These are phyloP conservation scores for Eutypella sp. DNA, from an alignment of 2,329 filamentous ascomycete species.

Conservation along the genomic window DNA sequence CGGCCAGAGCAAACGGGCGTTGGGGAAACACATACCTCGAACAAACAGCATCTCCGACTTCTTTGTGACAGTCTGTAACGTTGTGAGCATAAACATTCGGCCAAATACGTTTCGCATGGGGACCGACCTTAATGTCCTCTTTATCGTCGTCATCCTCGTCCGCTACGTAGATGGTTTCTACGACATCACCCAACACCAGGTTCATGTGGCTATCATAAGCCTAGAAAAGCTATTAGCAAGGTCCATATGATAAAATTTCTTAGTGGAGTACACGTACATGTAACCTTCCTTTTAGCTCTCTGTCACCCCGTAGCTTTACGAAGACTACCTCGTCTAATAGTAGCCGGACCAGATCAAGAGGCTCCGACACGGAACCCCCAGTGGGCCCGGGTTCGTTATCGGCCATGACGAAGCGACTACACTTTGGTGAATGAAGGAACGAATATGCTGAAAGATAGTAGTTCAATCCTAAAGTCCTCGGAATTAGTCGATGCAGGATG, in stretches of 20 bases:
- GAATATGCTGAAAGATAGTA: too few relatives aligned
- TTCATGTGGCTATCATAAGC: conserved; percentile 99
- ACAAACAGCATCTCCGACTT: conserved; percentile 99
- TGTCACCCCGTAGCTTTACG: conserved; percentile 92
- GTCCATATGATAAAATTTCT: too few relatives aligned
- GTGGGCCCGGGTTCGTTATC: conserved; percentile 70
- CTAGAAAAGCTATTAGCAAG: conserved; percentile 42
- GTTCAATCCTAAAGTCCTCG: too few relatives aligned
- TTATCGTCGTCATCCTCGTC: conserved; percentile 77
- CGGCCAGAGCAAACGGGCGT: conserved; percentile 18
- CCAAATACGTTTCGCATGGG: not conserved
- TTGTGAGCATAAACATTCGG: conserved; percentile 3
- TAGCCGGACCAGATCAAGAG: conserved; percentile 90
- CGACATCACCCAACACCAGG: conserved; percentile 88
- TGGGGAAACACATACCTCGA: conserved; percentile 62
- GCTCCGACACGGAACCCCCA: conserved; percentile 78
- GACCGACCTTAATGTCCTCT: conserved; percentile 65
- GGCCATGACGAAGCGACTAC: conserved; percentile 60
- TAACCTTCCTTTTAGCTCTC: conserved; percentile 89
- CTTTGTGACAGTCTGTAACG: conserved; percentile 81
- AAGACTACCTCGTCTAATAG: conserved; percentile 95
- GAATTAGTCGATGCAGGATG: too few relatives aligned
- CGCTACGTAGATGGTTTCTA: conserved; percentile 92
- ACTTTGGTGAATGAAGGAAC: too few relatives aligned
- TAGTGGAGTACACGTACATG: conserved; percentile 71